Evolutionary conservation across 257 asterid species (phyloP).

Genomic region (Penstemon newberryi): DNA sequence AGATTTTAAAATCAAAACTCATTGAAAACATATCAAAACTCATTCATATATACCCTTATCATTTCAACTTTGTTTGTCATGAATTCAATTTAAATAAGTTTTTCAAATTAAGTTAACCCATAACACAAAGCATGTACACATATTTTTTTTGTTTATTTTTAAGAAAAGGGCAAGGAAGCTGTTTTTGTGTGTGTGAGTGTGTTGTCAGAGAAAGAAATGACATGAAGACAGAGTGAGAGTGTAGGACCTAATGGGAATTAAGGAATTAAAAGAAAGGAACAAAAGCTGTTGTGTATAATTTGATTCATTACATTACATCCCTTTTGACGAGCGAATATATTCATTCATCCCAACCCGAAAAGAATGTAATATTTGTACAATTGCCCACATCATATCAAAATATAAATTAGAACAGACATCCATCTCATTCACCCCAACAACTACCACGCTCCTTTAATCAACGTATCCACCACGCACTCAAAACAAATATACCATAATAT

Average conservation of each 20-base stretch:
- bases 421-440: constrained; percentile 37
- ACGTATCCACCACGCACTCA: constrained; percentile 1
- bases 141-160: too few relatives aligned
- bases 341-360: constrained; percentile 32
- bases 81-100: too few relatives aligned
- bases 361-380: constrained; percentile 39
- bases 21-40: too few relatives aligned
- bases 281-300: constrained; percentile 36
- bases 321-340: constrained; percentile 53
- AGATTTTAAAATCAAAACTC: too few relatives aligned
- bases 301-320: constrained; percentile 37
- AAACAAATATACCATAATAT: too few relatives aligned
- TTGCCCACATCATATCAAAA: constrained; percentile 30
- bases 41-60: too few relatives aligned
- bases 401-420: constrained; percentile 19
- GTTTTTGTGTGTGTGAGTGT: constrained; percentile 7
- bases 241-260: constrained; percentile 39
- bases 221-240: constrained; percentile 28
- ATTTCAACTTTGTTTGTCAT: too few relatives aligned
- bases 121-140: too few relatives aligned
- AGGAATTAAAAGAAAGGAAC: constrained; percentile 58
- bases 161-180: not conserved
- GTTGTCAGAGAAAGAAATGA: constrained; percentile 14
- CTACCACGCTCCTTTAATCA: constrained; percentile 29
- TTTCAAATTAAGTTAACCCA: too few relatives aligned